A percentile compares a stretch with the other conserved stretches of the same genome.
Conservation (phyloP, 2,329 filamentous ascomycete genomes). For the Trichophyton verrucosum region DNA sequence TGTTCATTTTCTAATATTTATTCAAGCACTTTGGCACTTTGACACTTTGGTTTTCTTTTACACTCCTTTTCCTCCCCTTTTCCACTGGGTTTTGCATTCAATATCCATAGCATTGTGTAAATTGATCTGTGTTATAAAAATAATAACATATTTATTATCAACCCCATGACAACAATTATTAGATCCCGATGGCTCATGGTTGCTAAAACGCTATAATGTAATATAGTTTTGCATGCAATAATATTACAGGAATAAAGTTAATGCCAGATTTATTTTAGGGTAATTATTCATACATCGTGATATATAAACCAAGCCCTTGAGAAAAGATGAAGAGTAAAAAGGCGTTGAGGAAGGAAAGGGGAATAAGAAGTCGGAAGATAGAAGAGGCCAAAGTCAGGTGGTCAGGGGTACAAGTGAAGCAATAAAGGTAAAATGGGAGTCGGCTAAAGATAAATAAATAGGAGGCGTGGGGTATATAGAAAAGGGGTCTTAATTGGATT, state of each 20-base stretch:
- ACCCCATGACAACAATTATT: not conserved
- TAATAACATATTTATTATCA: not conserved
- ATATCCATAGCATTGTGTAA: not conserved
- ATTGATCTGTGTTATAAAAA: not conserved
- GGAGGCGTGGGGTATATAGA: not conserved
- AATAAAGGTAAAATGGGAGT: no score
- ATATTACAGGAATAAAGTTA: not conserved
- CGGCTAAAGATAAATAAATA: not conserved
- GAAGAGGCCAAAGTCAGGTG: not conserved
- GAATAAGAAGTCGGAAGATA: not conserved
- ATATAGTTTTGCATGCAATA: not conserved
- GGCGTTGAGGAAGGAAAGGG: not conserved
- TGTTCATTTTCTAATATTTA: not conserved
- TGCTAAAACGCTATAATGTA: not conserved
- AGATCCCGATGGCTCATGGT: not conserved
- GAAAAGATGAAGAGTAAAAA: not conserved
- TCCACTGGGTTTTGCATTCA: no score
- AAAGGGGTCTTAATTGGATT: not conserved
- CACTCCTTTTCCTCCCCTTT: no score
- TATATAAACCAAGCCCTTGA: constrained; percentile 2
- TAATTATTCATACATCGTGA: constrained; percentile 5
- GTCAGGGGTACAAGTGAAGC: not conserved
- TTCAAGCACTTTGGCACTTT: not conserved
- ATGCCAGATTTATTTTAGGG: not conserved
- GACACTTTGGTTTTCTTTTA: not conserved